Conservation (phyloP, 345 rosid species). For the Cardamine resedifolia region DNA sequence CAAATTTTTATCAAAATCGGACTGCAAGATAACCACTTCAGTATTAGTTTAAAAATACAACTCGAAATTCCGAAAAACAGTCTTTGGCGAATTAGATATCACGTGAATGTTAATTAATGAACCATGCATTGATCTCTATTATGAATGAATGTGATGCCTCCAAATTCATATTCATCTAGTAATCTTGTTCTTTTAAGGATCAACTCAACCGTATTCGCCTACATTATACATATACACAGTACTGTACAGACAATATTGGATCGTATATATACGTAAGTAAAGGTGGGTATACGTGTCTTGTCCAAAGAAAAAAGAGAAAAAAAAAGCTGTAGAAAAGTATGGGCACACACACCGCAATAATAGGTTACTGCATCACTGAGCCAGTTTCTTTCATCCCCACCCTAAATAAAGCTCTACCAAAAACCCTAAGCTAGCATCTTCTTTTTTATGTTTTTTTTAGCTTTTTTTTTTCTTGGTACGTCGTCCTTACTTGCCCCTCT, state of each 20-base stretch:
- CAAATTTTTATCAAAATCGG: neutral
- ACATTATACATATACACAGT: neutral
- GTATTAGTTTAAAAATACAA: neutral
- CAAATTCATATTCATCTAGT: conserved; percentile 4
- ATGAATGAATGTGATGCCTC: conserved; percentile 8
- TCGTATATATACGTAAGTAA: neutral
- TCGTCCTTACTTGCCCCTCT: conserved; percentile 28
- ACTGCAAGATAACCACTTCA: neutral
- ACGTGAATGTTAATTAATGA: conserved; percentile 1
- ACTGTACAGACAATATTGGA: conserved; percentile 2
- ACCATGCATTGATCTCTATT: neutral
- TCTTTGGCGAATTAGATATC: neutral
- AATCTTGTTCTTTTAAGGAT: conserved; percentile 8
- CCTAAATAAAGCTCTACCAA: conserved; percentile 34
- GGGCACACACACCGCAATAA: conserved; percentile 34
- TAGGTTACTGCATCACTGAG: conserved; percentile 40
- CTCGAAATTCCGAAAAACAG: neutral
- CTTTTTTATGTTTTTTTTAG: neutral
- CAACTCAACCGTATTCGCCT: conserved; percentile 14
- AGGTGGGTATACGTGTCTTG: conserved; percentile 27
- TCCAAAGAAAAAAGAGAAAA: conserved; percentile 23
- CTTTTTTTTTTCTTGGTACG: conserved; percentile 12
- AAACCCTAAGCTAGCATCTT: conserved; percentile 38
- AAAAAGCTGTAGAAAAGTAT: conserved; percentile 34
- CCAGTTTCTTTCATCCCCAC: conserved; percentile 42